Conservation (phyloP, 140 eudicot species). For the Cichorium intybus region DNA sequence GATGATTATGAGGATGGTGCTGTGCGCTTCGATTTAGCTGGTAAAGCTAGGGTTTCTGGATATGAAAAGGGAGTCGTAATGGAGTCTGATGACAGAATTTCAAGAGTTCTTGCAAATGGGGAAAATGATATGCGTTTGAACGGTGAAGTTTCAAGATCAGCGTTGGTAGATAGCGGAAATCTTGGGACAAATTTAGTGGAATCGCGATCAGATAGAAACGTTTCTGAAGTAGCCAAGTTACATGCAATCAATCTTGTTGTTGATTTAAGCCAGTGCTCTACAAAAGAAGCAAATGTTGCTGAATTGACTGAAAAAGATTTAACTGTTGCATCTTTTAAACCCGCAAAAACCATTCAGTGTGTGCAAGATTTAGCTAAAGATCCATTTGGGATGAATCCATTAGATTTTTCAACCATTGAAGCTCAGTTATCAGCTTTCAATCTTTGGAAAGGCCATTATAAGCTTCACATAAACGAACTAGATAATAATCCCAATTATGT, state of each 20-base stretch:
- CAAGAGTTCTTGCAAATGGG: background rate
- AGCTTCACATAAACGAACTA: constrained; percentile 36
- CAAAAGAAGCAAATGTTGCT: constrained; percentile 7
- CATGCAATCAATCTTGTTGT: constrained; percentile 42
- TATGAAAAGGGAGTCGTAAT: constrained; percentile 13
- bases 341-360: constrained; percentile 37
- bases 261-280: constrained; percentile 27
- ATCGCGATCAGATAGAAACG: constrained; percentile 2
- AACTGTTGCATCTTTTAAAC: constrained; percentile 40
- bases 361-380: constrained; percentile 43
- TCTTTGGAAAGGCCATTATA: constrained; percentile 61
- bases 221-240: constrained; percentile 9
- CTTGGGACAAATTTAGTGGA: constrained; percentile 8
- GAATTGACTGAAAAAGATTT: constrained; percentile 37
- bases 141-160: constrained; percentile 10
- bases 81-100: constrained; percentile 5
- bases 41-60: constrained; percentile 41
- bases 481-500: constrained; percentile 29
- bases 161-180: background rate
- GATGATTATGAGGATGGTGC: background rate
- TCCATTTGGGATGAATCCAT: constrained; percentile 34
- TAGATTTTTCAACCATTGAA: constrained; percentile 36
- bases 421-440: constrained; percentile 62
- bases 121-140: constrained; percentile 2
- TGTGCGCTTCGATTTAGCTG: constrained; percentile 8